These are phyloP conservation scores for Fusarium duplospermum DNA, from an alignment of 2,329 filamentous ascomycete species.

Conservation along the genomic window DNA sequence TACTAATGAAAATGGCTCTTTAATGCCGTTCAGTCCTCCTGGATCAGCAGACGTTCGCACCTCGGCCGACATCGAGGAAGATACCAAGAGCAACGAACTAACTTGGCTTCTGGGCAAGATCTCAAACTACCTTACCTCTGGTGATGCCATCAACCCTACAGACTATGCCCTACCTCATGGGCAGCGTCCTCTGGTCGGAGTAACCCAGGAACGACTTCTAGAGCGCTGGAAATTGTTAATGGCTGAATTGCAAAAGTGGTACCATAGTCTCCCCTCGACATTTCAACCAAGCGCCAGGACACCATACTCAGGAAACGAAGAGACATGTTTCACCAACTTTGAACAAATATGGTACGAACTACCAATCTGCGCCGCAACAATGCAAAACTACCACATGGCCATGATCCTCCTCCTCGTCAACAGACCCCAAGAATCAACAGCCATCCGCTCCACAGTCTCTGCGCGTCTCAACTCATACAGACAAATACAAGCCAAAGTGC, in stretches of 20 bases:
- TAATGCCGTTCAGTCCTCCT: slow-evolving; percentile 49
- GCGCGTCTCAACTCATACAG: slow-evolving; percentile 36
- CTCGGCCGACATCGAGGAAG: slow-evolving; percentile 67
- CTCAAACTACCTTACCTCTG: slow-evolving; percentile 71
- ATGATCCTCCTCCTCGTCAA: slow-evolving; percentile 71
- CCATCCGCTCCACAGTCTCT: slow-evolving; percentile 37
- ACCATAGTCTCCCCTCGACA: slow-evolving; percentile 25
- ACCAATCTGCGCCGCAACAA: slow-evolving; percentile 73
- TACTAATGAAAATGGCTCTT: slow-evolving; percentile 46
- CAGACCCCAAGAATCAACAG: slow-evolving; percentile 39
- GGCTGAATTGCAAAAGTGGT: slow-evolving; percentile 33
- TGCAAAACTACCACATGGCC: slow-evolving; percentile 74
- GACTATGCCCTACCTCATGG: slow-evolving; percentile 43
- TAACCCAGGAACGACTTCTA: slow-evolving; percentile 34
- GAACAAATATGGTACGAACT: slow-evolving; percentile 72
- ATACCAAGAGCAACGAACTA: slow-evolving; percentile 71
- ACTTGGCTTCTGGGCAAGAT: slow-evolving; percentile 75
- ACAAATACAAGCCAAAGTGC: slow-evolving; percentile 25
- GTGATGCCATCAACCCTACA: slow-evolving; percentile 57
- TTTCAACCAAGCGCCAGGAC: slow-evolving; percentile 32
- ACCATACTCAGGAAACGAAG: not conserved
- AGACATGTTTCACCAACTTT: slow-evolving; percentile 43
- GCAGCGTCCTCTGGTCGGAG: slow-evolving; percentile 28
- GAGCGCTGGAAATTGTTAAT: slow-evolving; percentile 34
- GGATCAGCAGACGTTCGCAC: slow-evolving; percentile 54